Evolutionary conservation across 1,284 basidiomycete genomes (phyloP), one percentile per base, ranked within the genome.

Genomic region (Tranzscheliella williamsii): DNA sequence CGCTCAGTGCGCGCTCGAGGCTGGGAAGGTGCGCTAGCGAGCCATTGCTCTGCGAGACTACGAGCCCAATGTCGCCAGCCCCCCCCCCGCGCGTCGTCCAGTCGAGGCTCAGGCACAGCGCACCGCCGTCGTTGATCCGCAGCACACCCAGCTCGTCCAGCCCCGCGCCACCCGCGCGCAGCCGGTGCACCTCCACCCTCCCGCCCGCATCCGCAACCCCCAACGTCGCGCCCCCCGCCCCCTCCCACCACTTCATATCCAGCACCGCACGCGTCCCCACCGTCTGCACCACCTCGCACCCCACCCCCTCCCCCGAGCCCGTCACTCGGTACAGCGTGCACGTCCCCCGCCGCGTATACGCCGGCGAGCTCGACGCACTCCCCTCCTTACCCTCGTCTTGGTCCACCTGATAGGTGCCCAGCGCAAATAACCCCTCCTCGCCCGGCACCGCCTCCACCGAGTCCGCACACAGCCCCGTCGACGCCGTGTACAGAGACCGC

Each of bases 331-430:
- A 57, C 3, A 73, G 33, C 16, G 42, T 48, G 32, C 67, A 64
- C 31, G 64, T 69, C 2, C 72, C 72, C 3, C 62, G 52, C 2
- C 72, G 42, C 12, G 72, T 60, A 38, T 75, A 75, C 1, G 56
- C 49, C 4, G 69, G 66, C 15, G 55, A 47, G 16, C 12, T 41
- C 21, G 32, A 51, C 9, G 30, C 30, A 13, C 9, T 9, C 9
- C 9, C 18, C 9, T 9, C 9, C 32, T 50, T 40, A 40, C 44
- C n/a, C 27, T 64, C 57, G n/a, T 60, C 50, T 41, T 77, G 56
- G 38, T 76, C 72, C 8, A 77, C 71, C 34, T 77, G 73, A 24
- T 77, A 77, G 2, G 75, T 77, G 2, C 66, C 73, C 5, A 75
- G 57, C 4, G 70, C 75, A 47, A 76, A 77, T 17, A 76, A 29